Conservation (phyloP, 352 stramenopile genomes). For the Phytophthora sojae region DNA sequence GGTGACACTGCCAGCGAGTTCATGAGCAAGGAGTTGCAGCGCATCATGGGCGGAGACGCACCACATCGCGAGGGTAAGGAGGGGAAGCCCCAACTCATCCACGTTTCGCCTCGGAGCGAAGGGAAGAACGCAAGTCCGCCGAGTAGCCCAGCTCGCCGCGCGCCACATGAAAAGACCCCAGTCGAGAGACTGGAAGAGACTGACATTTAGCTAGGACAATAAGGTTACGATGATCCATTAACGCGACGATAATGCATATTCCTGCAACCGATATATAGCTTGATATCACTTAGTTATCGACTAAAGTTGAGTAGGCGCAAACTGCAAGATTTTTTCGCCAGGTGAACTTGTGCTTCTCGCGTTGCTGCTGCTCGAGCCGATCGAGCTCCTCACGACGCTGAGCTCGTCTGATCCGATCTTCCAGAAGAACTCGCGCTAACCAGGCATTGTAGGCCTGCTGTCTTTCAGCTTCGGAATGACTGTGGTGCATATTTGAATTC, state of each 20-base stretch:
- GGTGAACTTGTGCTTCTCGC: constrained; percentile 45
- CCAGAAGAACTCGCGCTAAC: constrained; percentile 53
- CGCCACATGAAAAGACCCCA: constrained; percentile 9
- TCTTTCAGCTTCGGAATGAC: constrained; percentile 11
- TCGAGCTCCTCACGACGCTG: constrained; percentile 35
- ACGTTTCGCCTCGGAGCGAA: constrained; percentile 35
- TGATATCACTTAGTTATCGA: constrained; percentile 2
- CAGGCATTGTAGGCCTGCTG: constrained; percentile 47
- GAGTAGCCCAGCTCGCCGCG: constrained; percentile 6
- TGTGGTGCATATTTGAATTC: constrained; percentile 7
- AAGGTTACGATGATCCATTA: background rate
- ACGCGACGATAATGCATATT: background rate
- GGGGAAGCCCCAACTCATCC: constrained; percentile 49
- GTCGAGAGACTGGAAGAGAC: constrained; percentile 42
- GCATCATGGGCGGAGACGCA: constrained; percentile 58
- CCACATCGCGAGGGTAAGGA: constrained; percentile 3
- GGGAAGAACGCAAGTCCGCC: constrained; percentile 5
- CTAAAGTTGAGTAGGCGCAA: constrained; percentile 69
- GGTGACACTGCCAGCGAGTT: constrained; percentile 68
- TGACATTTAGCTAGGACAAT: constrained; percentile 41
- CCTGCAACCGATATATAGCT: background rate
- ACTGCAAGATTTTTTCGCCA: constrained; percentile 78
- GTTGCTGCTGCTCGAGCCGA: constrained; percentile 36
- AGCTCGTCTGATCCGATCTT: constrained; percentile 56
- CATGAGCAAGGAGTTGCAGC: constrained; percentile 80